Evolutionary conservation across 495 filamentous ascomycete species (phyloP).

Genomic region (Daldinia loculata): DNA sequence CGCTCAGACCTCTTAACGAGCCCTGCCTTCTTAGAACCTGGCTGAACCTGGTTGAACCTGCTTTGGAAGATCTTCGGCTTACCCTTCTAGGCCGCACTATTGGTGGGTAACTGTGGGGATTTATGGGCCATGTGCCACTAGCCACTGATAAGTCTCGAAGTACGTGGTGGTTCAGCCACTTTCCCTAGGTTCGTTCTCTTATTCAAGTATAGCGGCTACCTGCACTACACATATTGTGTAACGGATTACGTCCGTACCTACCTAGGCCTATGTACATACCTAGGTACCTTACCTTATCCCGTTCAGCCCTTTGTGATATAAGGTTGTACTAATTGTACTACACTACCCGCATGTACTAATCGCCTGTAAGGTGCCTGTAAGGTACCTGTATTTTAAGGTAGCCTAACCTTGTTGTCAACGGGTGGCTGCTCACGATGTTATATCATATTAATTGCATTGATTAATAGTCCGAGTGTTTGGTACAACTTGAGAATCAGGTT

Average conservation of each 20-base stretch:
- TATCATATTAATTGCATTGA: conserved; percentile 30
- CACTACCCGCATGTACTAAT: not conserved
- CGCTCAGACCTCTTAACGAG: conserved; percentile 18
- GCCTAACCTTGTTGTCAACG: conserved; percentile 12
- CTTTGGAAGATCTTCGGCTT: conserved; percentile 27
- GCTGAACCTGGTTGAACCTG: not conserved
- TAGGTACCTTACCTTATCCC: not conserved
- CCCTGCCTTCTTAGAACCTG: conserved; percentile 2
- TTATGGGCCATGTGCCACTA: conserved; percentile 17
- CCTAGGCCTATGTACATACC: not conserved
- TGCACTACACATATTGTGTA: not conserved
- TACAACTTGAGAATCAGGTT: conserved; percentile 28
- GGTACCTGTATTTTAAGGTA: too few relatives aligned
- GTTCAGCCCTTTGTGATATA: not conserved
- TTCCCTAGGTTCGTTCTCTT: conserved; percentile 5
- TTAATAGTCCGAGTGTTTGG: conserved; percentile 23
- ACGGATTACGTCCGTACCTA: conserved; percentile 25
- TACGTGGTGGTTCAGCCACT: conserved; percentile 23
- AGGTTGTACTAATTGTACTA: not conserved
- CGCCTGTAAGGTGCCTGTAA: not conserved
- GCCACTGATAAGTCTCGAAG: conserved; percentile 19
- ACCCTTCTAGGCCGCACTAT: conserved; percentile 21
- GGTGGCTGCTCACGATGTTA: conserved; percentile 30
- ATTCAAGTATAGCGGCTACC: not conserved
- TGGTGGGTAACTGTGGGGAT: conserved; percentile 8